Evolutionary conservation across 2,329 filamentous ascomycete genomes (phyloP).

Genomic region (Ambrosiella xylebori): DNA sequence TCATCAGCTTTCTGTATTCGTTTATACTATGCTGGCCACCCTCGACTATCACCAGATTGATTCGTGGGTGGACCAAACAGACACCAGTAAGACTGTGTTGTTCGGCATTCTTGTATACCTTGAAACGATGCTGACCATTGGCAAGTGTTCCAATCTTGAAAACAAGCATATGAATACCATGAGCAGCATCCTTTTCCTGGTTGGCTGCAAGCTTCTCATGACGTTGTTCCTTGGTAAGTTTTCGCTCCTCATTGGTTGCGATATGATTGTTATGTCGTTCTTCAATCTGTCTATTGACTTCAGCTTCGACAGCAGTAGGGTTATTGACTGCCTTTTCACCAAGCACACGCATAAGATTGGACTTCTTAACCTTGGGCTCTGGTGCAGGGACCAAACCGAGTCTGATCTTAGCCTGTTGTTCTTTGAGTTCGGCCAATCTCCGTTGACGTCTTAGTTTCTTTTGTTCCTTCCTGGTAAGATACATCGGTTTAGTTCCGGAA

Average conservation of each 20-base stretch:
- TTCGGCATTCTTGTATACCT: slow-evolving; percentile 82
- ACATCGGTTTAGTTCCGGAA: slow-evolving; percentile 73
- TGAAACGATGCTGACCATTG: slow-evolving; percentile 85
- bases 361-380: slow-evolving; percentile 90
- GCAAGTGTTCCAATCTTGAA: slow-evolving; percentile 82
- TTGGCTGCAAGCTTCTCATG: slow-evolving; percentile 69
- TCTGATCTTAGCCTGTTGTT: slow-evolving; percentile 89
- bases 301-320: slow-evolving; percentile 87
- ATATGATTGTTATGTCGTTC: slow-evolving; percentile 70
- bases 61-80: slow-evolving; percentile 78
- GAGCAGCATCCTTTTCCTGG: slow-evolving; percentile 73
- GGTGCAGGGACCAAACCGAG: slow-evolving; percentile 78
- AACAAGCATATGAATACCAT: slow-evolving; percentile 70
- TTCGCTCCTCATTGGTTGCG: slow-evolving; percentile 62
- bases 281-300: slow-evolving; percentile 82
- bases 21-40: slow-evolving; percentile 70
- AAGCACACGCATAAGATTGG: slow-evolving; percentile 91
- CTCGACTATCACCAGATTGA: slow-evolving; percentile 82
- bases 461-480: slow-evolving; percentile 77
- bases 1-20: slow-evolving; percentile 82
- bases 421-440: slow-evolving; percentile 83
- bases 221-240: slow-evolving; percentile 73
- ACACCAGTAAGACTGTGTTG: slow-evolving; percentile 73
- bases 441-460: slow-evolving; percentile 79
- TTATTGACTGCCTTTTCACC: slow-evolving; percentile 80